These are phyloP conservation scores for Boletus bicolor DNA, from an alignment of 768 basidiomycete species.

Conservation along the genomic window DNA sequence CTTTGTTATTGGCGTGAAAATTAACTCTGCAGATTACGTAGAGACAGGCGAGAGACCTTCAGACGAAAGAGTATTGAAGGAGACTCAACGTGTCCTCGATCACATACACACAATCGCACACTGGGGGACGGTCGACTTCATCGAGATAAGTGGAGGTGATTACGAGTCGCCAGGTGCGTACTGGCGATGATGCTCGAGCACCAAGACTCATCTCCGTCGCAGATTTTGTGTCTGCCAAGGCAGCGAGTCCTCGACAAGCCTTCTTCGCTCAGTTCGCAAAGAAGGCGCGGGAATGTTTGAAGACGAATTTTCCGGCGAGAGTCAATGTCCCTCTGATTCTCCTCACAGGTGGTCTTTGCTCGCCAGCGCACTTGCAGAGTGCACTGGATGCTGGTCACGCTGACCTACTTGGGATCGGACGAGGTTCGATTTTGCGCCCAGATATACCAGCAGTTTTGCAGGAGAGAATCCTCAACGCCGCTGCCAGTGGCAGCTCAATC, in stretches of 20 bases:
- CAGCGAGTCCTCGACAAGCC: constrained; percentile 51
- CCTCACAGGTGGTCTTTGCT: constrained; percentile 77
- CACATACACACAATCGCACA: constrained; percentile 59
- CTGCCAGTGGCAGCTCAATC: constrained; percentile 12
- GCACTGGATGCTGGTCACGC: constrained; percentile 57
- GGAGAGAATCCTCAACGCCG: constrained; percentile 3
- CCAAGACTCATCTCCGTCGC: not conserved
- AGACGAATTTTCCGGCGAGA: constrained; percentile 26
- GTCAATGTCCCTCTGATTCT: constrained; percentile 55
- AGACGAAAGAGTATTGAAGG: constrained; percentile 31
- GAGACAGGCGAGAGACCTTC: constrained; percentile 26
- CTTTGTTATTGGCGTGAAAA: constrained; percentile 77
- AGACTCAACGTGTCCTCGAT: constrained; percentile 44
- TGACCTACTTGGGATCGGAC: constrained; percentile 74
- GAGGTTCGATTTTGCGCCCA: constrained; percentile 62
- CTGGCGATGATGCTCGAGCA: not conserved
- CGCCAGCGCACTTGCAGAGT: constrained; percentile 50
- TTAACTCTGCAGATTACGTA: constrained; percentile 77
- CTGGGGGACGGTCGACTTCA: constrained; percentile 73
- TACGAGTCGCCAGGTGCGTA: constrained; percentile 72
- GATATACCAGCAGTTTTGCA: constrained; percentile 47
- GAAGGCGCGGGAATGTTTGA: constrained; percentile 46
- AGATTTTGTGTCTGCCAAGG: constrained; percentile 43
- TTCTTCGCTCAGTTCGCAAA: constrained; percentile 71
- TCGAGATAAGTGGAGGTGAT: constrained; percentile 86